Evolutionary conservation across 2,329 filamentous ascomycete genomes (phyloP).

Genomic region (Fusarium albidum): DNA sequence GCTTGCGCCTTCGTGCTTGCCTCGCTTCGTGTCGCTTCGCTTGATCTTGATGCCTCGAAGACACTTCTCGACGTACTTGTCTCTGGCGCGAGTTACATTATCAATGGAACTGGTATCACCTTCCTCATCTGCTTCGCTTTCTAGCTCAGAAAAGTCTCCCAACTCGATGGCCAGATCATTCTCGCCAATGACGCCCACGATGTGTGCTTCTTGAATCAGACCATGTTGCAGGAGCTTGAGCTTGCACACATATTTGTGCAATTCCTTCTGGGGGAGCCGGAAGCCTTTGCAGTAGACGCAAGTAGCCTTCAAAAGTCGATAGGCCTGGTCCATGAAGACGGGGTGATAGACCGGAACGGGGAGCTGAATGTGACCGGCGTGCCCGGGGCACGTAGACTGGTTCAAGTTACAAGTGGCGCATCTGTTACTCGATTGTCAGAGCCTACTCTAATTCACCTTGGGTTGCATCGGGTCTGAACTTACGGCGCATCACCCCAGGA

Average conservation of each 20-base stretch:
- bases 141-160: slow-evolving; percentile 49
- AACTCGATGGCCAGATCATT: slow-evolving; percentile 49
- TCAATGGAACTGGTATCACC: slow-evolving; percentile 60
- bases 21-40: slow-evolving; percentile 59
- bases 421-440: slow-evolving; percentile 53
- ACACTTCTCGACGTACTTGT: slow-evolving; percentile 75
- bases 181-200: slow-evolving; percentile 62
- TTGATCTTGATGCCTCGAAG: slow-evolving; percentile 67
- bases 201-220: slow-evolving; percentile 73
- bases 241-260: slow-evolving; percentile 85
- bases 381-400: slow-evolving; percentile 84
- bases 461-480: slow-evolving; percentile 25
- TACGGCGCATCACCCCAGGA: slow-evolving; percentile 88
- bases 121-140: slow-evolving; percentile 71
- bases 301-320: slow-evolving; percentile 84
- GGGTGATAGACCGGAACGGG: slow-evolving; percentile 94
- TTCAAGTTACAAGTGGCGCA: slow-evolving; percentile 93
- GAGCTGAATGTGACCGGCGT: slow-evolving; percentile 94
- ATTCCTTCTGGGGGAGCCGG: slow-evolving; percentile 76
- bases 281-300: slow-evolving; percentile 92
- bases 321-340: slow-evolving; percentile 93
- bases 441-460: slow-evolving; percentile 6
- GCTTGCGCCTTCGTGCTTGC: slow-evolving; percentile 84
- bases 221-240: slow-evolving; percentile 87
- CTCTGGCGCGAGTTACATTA: slow-evolving; percentile 60